Conservation (phyloP, 495 filamentous ascomycete species). For the Penicillium roqueforti region DNA sequence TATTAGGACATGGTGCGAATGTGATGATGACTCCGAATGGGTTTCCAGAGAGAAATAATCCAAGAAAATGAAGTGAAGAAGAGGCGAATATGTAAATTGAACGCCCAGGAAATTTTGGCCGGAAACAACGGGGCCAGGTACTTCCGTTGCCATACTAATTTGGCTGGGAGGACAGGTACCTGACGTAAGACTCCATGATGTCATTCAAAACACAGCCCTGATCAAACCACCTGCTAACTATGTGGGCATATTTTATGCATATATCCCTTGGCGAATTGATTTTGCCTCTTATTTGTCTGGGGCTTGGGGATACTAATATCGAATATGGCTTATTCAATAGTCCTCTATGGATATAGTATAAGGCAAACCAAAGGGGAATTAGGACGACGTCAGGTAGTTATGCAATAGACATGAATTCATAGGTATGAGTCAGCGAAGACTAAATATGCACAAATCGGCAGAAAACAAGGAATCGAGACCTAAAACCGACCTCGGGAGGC, state of each 20-base stretch:
- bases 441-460: not conserved
- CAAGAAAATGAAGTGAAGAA: not conserved
- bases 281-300: not conserved
- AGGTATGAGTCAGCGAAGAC: no score
- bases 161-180: conserved; percentile 16
- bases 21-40: not conserved
- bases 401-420: not conserved
- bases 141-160: conserved; percentile 15
- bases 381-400: conserved; percentile 1
- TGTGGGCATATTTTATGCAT: no score
- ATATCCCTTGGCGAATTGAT: not conserved
- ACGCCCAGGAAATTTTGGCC: conserved; percentile 5
- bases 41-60: not conserved
- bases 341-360: no score
- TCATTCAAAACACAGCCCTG: conserved; percentile 13
- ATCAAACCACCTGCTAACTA: not conserved
- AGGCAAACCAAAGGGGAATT: not conserved
- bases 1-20: conserved; percentile 16
- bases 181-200: conserved; percentile 25
- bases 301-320: no score
- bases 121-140: conserved; percentile 29
- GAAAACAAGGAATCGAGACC: conserved; percentile 13
- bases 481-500: conserved; percentile 1
- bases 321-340: no score
- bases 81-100: not conserved